These are phyloP conservation scores for Erodium maritimum DNA, from an alignment of 345 rosid species.

Conservation along the genomic window DNA sequence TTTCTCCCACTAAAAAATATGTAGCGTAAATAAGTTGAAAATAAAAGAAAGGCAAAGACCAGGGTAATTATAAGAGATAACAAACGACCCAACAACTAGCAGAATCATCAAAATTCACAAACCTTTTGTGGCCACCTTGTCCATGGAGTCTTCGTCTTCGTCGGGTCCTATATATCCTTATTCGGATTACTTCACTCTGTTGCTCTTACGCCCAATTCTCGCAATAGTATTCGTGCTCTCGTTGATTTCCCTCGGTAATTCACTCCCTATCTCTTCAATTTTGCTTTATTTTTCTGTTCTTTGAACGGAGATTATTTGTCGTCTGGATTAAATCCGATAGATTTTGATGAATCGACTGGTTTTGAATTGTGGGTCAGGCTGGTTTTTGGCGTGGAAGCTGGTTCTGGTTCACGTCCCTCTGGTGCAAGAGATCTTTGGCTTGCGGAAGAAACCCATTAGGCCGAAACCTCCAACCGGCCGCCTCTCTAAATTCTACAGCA, in stretches of 20 bases:
- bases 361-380: conserved; percentile 31
- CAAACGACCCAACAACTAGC: too few species aligned
- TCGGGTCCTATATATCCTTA: conserved; percentile 4
- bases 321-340: not conserved
- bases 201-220: conserved; percentile 45
- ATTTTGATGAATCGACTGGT: not conserved
- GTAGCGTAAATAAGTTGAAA: too few species aligned
- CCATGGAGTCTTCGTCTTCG: conserved; percentile 20
- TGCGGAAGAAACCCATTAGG: conserved; percentile 37
- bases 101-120: too few species aligned
- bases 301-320: not conserved
- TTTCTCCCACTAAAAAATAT: too few species aligned
- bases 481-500: conserved; percentile 42
- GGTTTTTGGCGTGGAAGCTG: conserved; percentile 84
- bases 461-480: conserved; percentile 41
- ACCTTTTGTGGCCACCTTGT: not conserved
- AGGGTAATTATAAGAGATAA: too few species aligned
- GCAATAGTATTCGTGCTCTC: conserved; percentile 45
- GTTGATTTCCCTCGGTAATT: conserved; percentile 41
- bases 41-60: too few species aligned
- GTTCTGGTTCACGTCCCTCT: conserved; percentile 76
- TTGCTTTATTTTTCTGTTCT: not conserved
- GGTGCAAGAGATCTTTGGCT: conserved; percentile 75
- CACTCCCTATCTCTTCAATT: not conserved
- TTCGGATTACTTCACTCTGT: conserved; percentile 21